A percentile compares a stretch with the other conserved stretches of the same genome.
phyloP scores from a whole-genome alignment of 2,329 filamentous ascomycete genomes.

The Claviceps spartinae region DNA sequence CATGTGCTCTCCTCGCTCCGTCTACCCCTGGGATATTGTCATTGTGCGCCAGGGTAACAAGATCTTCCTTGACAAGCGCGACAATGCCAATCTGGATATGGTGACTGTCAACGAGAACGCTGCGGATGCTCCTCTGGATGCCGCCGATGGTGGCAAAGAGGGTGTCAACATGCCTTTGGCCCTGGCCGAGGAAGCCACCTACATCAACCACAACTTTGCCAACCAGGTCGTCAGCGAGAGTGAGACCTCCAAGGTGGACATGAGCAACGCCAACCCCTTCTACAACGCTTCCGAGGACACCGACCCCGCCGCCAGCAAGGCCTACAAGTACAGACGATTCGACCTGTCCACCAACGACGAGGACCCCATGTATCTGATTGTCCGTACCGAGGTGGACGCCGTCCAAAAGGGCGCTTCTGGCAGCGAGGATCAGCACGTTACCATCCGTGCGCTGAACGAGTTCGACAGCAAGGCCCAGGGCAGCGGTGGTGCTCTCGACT shows the following conservation, averaged over 20 bases:
- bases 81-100: slow-evolving; percentile 88
- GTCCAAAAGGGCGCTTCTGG: slow-evolving; percentile 89
- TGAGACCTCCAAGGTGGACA: slow-evolving; percentile 63
- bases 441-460: slow-evolving; percentile 94
- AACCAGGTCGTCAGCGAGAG: slow-evolving; percentile 87
- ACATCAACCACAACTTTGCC: slow-evolving; percentile 99
- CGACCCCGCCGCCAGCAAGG: slow-evolving; percentile 87
- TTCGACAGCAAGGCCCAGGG: slow-evolving; percentile 97
- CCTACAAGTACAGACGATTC: slow-evolving; percentile 96
- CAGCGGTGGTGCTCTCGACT: slow-evolving; percentile 88
- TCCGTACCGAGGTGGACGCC: slow-evolving; percentile 89
- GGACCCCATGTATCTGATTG: slow-evolving; percentile 82
- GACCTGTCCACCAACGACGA: slow-evolving; percentile 91
- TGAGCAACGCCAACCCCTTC: slow-evolving; percentile 88
- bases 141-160: slow-evolving; percentile 85
- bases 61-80: slow-evolving; percentile 97
- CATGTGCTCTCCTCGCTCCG: slow-evolving; percentile 92
- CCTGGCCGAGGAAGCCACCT: slow-evolving; percentile 91
- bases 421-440: slow-evolving; percentile 82
- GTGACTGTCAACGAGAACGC: slow-evolving; percentile 99
- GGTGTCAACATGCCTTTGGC: slow-evolving; percentile 85
- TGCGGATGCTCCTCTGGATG: slow-evolving; percentile 82
- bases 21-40: slow-evolving; percentile 97
- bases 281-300: slow-evolving; percentile 90
- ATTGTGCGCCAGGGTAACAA: slow-evolving; percentile 89